Evolutionary conservation across 805 yeast genomes (phyloP).

Genomic region (Pichia nanzhaoensis): DNA sequence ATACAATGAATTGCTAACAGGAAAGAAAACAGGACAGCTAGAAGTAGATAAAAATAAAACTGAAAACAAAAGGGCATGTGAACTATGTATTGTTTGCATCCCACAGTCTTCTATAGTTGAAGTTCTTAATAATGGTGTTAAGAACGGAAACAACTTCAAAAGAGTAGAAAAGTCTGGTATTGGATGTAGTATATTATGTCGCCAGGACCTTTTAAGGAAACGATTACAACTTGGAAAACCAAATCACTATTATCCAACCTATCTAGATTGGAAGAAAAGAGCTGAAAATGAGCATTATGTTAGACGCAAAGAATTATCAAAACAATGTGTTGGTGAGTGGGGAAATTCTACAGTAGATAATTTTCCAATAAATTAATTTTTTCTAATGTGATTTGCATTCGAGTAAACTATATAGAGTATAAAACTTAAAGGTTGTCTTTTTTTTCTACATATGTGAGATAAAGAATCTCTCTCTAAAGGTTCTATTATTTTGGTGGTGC

Average conservation of each 20-base stretch:
- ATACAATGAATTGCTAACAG: neutral
- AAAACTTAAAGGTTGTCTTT: neutral
- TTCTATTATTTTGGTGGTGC: neutral
- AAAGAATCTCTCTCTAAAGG: too few species aligned
- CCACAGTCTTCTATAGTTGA: slow-evolving; percentile 24
- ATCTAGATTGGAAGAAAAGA: slow-evolving; percentile 15
- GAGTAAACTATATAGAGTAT: neutral
- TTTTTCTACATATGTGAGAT: too few species aligned
- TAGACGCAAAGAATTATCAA: neutral
- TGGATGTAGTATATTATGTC: slow-evolving; percentile 11
- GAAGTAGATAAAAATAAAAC: slow-evolving; percentile 11
- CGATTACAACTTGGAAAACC: neutral
- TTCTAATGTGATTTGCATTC: neutral
- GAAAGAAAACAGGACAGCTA: slow-evolving; percentile 1
- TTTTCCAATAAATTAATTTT: slow-evolving; percentile 3
- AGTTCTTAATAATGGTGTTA: slow-evolving; percentile 51
- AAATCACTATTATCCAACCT: slow-evolving; percentile 2
- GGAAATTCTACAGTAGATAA: slow-evolving; percentile 11
- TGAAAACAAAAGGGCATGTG: slow-evolving; percentile 17
- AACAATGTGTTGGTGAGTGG: slow-evolving; percentile 14
- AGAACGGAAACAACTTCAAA: slow-evolving; percentile 48
- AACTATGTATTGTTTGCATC: slow-evolving; percentile 26
- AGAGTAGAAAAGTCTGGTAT: slow-evolving; percentile 37
- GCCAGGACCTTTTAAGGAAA: slow-evolving; percentile 11
- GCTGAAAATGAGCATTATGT: neutral